Conservation (phyloP, 768 basidiomycete species). For the Collybia sordida region DNA sequence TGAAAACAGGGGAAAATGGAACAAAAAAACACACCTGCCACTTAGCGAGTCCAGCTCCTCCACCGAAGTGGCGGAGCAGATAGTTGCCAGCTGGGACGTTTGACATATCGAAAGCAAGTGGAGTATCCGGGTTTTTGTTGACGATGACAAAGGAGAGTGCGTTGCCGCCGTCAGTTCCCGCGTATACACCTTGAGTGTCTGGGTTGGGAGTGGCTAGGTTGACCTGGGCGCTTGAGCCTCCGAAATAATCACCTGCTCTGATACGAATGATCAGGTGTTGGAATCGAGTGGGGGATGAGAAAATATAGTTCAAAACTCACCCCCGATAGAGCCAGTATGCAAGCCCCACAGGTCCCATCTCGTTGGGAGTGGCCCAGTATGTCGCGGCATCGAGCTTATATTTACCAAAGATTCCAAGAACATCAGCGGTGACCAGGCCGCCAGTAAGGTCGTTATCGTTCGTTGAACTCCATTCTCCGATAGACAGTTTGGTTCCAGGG, state of each 20-base stretch:
- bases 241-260: conserved; percentile 48
- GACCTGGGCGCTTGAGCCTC: conserved; percentile 41
- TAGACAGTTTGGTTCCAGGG: conserved; percentile 56
- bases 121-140: conserved; percentile 46
- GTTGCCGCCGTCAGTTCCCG: conserved; percentile 37
- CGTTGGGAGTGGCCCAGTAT: conserved; percentile 51
- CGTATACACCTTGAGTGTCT: conserved; percentile 45
- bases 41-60: conserved; percentile 50
- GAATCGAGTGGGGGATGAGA: not conserved
- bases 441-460: conserved; percentile 52
- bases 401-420: conserved; percentile 50
- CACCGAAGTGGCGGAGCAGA: conserved; percentile 57
- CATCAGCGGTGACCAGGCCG: conserved; percentile 50
- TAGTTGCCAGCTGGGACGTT: conserved; percentile 49
- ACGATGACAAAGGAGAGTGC: conserved; percentile 43
- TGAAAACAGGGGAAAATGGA: not conserved
- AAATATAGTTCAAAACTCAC: conserved; percentile 22
- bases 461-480: conserved; percentile 51
- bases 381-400: conserved; percentile 51
- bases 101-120: conserved; percentile 39
- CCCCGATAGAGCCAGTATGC: conserved; percentile 60
- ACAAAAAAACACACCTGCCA: conserved; percentile 42
- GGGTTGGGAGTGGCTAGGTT: conserved; percentile 39
- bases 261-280: not conserved
- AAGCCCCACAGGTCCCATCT: conserved; percentile 47